Percentiles rank a stretch among this genome's conserved stretches.
These are phyloP conservation scores for Closterium sp. DNA, from an alignment of 139 green algal species.

Conservation along the genomic window DNA sequence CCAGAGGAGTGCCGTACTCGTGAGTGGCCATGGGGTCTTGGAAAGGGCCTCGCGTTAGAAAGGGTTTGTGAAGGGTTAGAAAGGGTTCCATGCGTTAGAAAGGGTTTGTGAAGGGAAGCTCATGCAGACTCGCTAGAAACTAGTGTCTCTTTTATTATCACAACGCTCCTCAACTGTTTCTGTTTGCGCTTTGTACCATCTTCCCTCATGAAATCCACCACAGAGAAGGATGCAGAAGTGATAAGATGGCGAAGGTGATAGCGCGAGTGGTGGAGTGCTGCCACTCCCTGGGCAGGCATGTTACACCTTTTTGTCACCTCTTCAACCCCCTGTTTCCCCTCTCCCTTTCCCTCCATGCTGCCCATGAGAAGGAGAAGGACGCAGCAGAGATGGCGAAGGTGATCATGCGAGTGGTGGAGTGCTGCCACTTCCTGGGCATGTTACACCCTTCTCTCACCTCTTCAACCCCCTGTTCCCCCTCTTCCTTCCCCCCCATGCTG, in stretches of 20 bases:
- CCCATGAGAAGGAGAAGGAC: slow-evolving; percentile 67
- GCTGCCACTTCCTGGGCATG: too few species aligned
- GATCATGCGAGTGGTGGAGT: slow-evolving; percentile 54
- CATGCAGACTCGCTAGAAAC: background rate
- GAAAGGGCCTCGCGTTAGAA: background rate
- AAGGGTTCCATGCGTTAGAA: background rate
- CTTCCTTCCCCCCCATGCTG: too few species aligned
- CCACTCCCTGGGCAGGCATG: too few species aligned
- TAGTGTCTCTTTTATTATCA: background rate
- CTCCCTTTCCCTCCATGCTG: too few species aligned
- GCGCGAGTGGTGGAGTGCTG: too few species aligned
- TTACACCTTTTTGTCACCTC: too few species aligned
- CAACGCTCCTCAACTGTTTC: too few species aligned
- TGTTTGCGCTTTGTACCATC: too few species aligned
- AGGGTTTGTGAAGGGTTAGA: background rate
- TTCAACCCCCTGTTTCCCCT: background rate
- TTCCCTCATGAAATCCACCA: too few species aligned
- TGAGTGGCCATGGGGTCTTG: background rate
- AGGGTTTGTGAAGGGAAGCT: background rate
- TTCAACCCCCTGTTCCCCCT: background rate
- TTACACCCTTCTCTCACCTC: too few species aligned
- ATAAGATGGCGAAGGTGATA: too few species aligned
- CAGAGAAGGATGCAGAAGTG: too few species aligned
- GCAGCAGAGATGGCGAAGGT: slow-evolving; percentile 77
- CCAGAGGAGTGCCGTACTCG: slow-evolving; percentile 7